phyloP scores from a whole-genome alignment of 2,329 filamentous ascomycete genomes.

The Periconia macrospinosa region DNA sequence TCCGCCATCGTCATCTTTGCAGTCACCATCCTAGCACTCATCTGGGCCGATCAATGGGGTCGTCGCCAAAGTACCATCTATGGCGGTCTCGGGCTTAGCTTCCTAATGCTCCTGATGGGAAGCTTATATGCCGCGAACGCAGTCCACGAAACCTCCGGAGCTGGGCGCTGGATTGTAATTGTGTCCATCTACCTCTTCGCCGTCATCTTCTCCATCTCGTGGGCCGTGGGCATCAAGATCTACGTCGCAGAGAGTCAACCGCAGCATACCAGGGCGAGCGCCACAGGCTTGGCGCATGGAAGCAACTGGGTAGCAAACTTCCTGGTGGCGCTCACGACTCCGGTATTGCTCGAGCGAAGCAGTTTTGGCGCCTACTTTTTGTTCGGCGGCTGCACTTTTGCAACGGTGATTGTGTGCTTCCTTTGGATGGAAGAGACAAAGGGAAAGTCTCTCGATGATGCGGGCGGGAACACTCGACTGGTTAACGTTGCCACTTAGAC shows the following conservation, averaged over 20 bases:
- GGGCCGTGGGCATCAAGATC: constrained; percentile 59
- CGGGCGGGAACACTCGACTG: no score
- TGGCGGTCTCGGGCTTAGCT: constrained; percentile 55
- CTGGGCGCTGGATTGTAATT: constrained; percentile 55
- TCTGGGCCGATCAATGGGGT: constrained; percentile 61
- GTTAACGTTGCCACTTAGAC: no score
- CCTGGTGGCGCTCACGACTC: constrained; percentile 47
- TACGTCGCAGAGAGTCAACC: constrained; percentile 64
- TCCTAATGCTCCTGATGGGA: constrained; percentile 57
- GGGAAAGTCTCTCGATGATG: constrained; percentile 50
- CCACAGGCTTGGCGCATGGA: constrained; percentile 48
- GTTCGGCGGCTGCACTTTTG: constrained; percentile 29
- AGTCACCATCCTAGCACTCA: constrained; percentile 57
- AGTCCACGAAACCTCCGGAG: constrained; percentile 44
- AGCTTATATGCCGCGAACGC: constrained; percentile 52
- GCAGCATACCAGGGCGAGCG: constrained; percentile 56
- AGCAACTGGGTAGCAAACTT: constrained; percentile 13
- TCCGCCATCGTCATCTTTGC: constrained; percentile 61
- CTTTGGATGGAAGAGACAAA: constrained; percentile 56
- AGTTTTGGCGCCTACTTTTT: constrained; percentile 37
- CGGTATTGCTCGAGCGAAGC: constrained; percentile 52
- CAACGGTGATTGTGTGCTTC: constrained; percentile 25
- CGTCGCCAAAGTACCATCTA: constrained; percentile 56
- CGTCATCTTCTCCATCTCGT: constrained; percentile 52
- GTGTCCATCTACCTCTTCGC: constrained; percentile 55